Percentiles rank a stretch among this genome's conserved stretches.
phyloP scores from a whole-genome alignment of 1,284 basidiomycete genomes.

The Afroboletus lepidellus region DNA sequence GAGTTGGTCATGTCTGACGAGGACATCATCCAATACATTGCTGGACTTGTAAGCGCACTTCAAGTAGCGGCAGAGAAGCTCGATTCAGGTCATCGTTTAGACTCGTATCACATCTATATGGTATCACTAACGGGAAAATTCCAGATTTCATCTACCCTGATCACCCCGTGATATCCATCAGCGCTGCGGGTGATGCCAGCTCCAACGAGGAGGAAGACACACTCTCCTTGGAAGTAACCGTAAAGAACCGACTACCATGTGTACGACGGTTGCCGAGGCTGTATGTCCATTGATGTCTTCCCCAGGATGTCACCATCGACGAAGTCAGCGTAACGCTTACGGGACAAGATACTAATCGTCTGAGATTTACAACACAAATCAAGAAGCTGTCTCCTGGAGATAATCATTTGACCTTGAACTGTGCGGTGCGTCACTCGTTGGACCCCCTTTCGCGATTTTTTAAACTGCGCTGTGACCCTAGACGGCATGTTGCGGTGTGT shows the following conservation, averaged over 20 bases:
- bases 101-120: background rate
- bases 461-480: constrained; percentile 34
- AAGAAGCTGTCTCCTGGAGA: constrained; percentile 51
- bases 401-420: constrained; percentile 58
- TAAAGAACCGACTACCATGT: constrained; percentile 70
- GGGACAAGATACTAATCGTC: constrained; percentile 57
- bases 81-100: constrained; percentile 50
- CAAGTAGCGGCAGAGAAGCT: constrained; percentile 47
- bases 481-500: constrained; percentile 65
- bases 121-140: constrained; percentile 13
- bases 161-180: constrained; percentile 63
- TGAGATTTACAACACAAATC: constrained; percentile 45
- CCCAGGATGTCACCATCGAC: constrained; percentile 48
- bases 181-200: constrained; percentile 44
- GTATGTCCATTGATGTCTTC: constrained; percentile 12
- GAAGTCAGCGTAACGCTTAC: constrained; percentile 49
- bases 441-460: background rate
- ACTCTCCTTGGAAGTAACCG: constrained; percentile 52
- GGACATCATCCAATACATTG: constrained; percentile 53
- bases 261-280: constrained; percentile 39
- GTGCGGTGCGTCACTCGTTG: constrained; percentile 53
- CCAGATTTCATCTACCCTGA: constrained; percentile 65
- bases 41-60: constrained; percentile 51
- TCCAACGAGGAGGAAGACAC: constrained; percentile 63
- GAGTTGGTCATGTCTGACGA: constrained; percentile 53